Evolutionary conservation across 2,329 filamentous ascomycete genomes (phyloP), one percentile per base, ranked within the genome.

Genomic region (Stemphylium lycopersici): DNA sequence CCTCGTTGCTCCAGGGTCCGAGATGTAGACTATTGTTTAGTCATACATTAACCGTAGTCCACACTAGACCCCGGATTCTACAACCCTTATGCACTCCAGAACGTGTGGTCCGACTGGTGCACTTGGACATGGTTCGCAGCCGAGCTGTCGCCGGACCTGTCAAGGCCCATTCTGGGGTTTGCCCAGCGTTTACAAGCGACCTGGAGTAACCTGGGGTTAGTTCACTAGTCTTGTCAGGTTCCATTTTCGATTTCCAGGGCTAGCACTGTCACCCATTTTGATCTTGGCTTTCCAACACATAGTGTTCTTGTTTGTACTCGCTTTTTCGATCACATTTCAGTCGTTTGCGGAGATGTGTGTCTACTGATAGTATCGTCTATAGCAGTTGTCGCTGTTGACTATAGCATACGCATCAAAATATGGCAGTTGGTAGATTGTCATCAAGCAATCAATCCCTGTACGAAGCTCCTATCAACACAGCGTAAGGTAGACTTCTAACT

Each of bases 41-140:
- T 60, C 52, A 59, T 50, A 41, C 47, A 41, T 50, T 13, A n/a
- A 52, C 36, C 20, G 48, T 60, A 29, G 48, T 41, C 48, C 41
- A 47, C 45, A 59, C 67, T 67, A 65, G 63, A 51, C 50, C 57
- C 37, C 39, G 15, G 33, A 46, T 63, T 61, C 65, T 58, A 69
- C 65, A 70, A 65, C 66, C 26, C 67, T 48, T 70, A 69, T 55
- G 60, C 56, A 61, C 52, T 65, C 66, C 61, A 68, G 67, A 67
- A 62, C 63, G 59, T 61, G 45, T 55, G 42, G 62, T 61, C 52
- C 58, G 56, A 58, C 53, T 41, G 55, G 42, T 37, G 49, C 38
- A 52, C 41, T 43, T 49, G 66, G 56, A 58, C 59, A 62, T 55
- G 49, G 48, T 43, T 51, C 45, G 40, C 52, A 56, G 46, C 50